These are phyloP conservation scores for Diaporthe destruens DNA, from an alignment of 2,329 filamentous ascomycete species.

Conservation along the genomic window DNA sequence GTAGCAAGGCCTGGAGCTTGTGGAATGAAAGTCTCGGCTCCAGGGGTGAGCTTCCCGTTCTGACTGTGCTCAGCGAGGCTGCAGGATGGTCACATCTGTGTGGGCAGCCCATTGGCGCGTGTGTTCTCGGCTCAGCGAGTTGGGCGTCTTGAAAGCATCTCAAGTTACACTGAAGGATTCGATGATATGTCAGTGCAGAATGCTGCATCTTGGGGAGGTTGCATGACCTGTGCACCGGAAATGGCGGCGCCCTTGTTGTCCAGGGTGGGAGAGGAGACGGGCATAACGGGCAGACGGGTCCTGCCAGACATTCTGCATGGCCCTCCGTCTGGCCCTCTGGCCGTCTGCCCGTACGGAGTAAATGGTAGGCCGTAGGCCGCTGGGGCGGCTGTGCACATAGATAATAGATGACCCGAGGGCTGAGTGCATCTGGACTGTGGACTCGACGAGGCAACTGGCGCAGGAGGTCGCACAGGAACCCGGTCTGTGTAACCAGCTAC, in stretches of 20 bases:
- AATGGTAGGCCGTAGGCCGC: background rate
- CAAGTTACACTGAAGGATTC: constrained; percentile 40
- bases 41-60: constrained; percentile 23
- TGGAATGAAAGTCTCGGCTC: constrained; percentile 25
- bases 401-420: constrained; percentile 24
- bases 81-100: constrained; percentile 38
- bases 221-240: constrained; percentile 19
- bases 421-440: constrained; percentile 1
- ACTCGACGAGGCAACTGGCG: constrained; percentile 17
- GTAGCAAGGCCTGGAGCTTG: constrained; percentile 25
- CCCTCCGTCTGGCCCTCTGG: too few species aligned
- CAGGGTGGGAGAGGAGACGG: background rate
- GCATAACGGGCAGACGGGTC: background rate
- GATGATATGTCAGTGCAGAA: constrained; percentile 37
- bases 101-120: constrained; percentile 31
- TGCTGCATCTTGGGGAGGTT: constrained; percentile 28
- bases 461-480: constrained; percentile 29
- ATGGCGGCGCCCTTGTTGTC: constrained; percentile 13
- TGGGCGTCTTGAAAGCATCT: constrained; percentile 25
- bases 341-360: too few species aligned
- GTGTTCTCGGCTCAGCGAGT: constrained; percentile 5
- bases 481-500: constrained; percentile 27
- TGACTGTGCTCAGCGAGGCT: constrained; percentile 35
- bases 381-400: constrained; percentile 26
- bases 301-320: constrained; percentile 8